Base-by-base conservation (phyloP, 1,284 basidiomycete species). In the Marasmius oreades region DNA sequence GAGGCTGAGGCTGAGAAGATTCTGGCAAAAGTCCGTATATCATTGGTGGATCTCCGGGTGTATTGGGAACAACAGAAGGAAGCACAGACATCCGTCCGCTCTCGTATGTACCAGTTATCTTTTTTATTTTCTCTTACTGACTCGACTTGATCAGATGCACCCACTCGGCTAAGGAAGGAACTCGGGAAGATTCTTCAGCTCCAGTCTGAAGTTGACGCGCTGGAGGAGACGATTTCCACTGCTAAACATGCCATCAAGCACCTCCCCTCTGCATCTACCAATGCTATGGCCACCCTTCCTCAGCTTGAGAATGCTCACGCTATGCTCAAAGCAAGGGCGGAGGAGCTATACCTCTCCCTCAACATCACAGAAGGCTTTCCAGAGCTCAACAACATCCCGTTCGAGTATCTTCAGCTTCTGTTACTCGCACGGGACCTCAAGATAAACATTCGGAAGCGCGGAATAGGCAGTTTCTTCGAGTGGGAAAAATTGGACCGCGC, bases 301-400 rank as follows among this genome's bases (percentile, higher is more conserved):
- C 8, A 36, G 8, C 8, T 59, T 7, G 39, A 53, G 20, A 33
- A 45, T 24, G 55, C 52, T 16, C 56, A 58, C 23, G 52, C 61
- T 16, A 42, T 16, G 12, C 52, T 61, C 1, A 51, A 55, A 28
- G 52, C 48, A 2, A 47, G 61, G 16, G 56, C 62, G 3, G 60
- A 65, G n/a, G 46, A 39, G 12, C 43, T 65, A 1, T 65, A 62
- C 48, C 18, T 52, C 12, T 61, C 62, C 5, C 54, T 64, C 22
- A 63, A 63, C 24, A 53, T 64, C 20, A 57, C 60, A 1, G 53
- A 57, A 2, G 37, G 44, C 1, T 62, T 62, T 45, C 53, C 53
- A 4, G 61, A 62, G 39, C 58, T 63, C 18, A 28, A 59, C 8
- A 16, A 16, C 34, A 16, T 36, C 34, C 16, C 16, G 8, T 8